Conservation (phyloP, 2,329 filamentous ascomycete genomes). For the Colletotrichum ledebouriae region DNA sequence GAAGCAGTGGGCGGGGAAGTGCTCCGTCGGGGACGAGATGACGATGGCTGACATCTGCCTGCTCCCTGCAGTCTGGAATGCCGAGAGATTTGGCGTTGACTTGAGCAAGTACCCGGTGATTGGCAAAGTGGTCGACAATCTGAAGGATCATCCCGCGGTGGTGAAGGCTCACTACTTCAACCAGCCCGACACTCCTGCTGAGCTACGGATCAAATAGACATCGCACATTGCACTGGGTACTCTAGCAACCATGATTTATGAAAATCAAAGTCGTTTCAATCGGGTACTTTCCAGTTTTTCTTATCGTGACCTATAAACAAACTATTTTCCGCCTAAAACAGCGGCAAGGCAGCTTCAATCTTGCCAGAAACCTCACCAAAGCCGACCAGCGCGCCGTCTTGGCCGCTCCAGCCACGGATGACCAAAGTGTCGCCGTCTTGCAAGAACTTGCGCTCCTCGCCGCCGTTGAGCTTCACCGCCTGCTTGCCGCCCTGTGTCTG, state of each 20-base stretch:
- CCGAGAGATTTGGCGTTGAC: constrained; percentile 67
- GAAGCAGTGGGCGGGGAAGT: constrained; percentile 58
- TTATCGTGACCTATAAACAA: not conserved
- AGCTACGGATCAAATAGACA: constrained; percentile 24
- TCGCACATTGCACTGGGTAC: not conserved
- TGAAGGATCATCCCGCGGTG: constrained; percentile 65
- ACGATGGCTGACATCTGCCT: constrained; percentile 71
- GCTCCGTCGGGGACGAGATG: constrained; percentile 67
- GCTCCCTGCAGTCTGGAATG: constrained; percentile 70
- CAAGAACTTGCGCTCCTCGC: constrained; percentile 78
- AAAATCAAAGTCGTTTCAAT: not conserved
- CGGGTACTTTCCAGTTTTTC: not conserved
- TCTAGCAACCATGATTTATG: not conserved
- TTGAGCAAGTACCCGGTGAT: constrained; percentile 63
- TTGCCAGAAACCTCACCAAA: constrained; percentile 80
- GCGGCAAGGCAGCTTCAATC: constrained; percentile 58
- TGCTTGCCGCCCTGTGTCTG: constrained; percentile 78
- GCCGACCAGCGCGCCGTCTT: constrained; percentile 76
- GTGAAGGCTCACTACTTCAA: constrained; percentile 65
- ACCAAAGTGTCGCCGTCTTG: constrained; percentile 80
- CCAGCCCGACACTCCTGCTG: constrained; percentile 62
- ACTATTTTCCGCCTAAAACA: constrained; percentile 45
- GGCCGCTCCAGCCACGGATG: constrained; percentile 75
- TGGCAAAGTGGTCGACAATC: constrained; percentile 57
- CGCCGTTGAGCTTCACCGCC: constrained; percentile 70